phyloP scores from a whole-genome alignment of 805 yeast genomes.

The Torulaspora indica region DNA sequence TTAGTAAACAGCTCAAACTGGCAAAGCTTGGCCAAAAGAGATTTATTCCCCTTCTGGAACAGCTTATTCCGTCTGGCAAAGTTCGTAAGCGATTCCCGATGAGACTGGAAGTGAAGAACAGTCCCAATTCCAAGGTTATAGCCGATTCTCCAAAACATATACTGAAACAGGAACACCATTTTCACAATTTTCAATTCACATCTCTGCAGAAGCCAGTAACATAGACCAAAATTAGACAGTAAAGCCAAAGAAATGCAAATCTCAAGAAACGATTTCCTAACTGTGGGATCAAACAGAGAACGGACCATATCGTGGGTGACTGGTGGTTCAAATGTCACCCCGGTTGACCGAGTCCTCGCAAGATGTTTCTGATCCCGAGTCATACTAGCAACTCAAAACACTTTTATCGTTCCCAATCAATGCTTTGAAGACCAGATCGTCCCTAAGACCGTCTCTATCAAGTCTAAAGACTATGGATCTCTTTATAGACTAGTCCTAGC shows the following conservation, averaged over 20 bases:
- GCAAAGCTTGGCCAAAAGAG: slow-evolving; percentile 39
- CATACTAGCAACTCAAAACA: neutral
- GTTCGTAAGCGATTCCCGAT: slow-evolving; percentile 47
- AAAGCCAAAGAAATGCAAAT: slow-evolving; percentile 49
- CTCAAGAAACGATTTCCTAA: slow-evolving; percentile 65
- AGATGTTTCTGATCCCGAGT: neutral
- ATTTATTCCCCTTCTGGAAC: slow-evolving; percentile 37
- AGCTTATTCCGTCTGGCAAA: slow-evolving; percentile 46
- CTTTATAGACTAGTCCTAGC: no score
- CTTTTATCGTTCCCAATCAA: neutral
- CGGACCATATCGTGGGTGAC: slow-evolving; percentile 79
- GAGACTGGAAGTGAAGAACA: slow-evolving; percentile 61
- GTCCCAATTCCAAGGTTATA: slow-evolving; percentile 80
- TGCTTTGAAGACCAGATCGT: neutral
- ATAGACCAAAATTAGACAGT: slow-evolving; percentile 35
- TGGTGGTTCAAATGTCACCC: slow-evolving; percentile 36
- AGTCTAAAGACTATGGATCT: no score
- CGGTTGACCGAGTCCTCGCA: slow-evolving; percentile 34
- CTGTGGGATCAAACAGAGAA: slow-evolving; percentile 70
- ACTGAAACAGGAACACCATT: slow-evolving; percentile 47
- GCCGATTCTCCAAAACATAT: slow-evolving; percentile 67
- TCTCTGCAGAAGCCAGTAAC: slow-evolving; percentile 26
- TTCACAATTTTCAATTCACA: slow-evolving; percentile 23
- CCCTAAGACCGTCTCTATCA: neutral
- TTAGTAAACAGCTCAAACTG: slow-evolving; percentile 45